Evolutionary conservation across 2,329 filamentous ascomycete species (phyloP), one percentile per base, ranked within the genome.

Genomic region (Aschersonia sp.): DNA sequence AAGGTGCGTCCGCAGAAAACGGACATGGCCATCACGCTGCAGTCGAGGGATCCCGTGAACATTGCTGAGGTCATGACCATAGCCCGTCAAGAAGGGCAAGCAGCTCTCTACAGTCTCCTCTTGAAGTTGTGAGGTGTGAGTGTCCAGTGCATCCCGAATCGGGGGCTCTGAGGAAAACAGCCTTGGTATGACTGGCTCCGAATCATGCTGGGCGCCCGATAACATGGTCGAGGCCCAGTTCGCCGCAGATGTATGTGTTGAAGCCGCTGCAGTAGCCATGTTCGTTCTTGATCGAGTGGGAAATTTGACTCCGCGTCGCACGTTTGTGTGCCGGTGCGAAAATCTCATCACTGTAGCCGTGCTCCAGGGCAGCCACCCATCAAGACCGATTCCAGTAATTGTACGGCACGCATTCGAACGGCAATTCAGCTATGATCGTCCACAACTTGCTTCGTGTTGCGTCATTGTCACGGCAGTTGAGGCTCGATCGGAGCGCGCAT

Each of bases 11-110:
- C 74, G 72, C 45, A 89, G 65, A 59, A 87, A 89, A 35, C 61
- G 65, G 50, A 77, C 69, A 64, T 84, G 80, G 42, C 69, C 69
- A 51, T 68, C 67, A 42, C 84, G 79, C 55, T 82, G 75, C n/a
- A 98, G 75, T 49, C 72, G 73, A 10, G 88, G 85, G 38, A 96
- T 69, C 10, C 88, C 89, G 61, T 82, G 71, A 46, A 67, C 67
- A 65, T 94, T 95, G 65, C 77, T 74, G 20, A 66, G 63, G 28
- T 65, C 67, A 50, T 74, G 69, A 45, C 70, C 69, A 48, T 73
- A 67, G 48, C 70, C 72, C 42, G 67, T 72, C 67, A 94, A 70
- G 53, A 81, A 83, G 1, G 84, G 82, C 31, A 89, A 65, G 56
- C 85, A 85, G 57, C 77, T 74, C 40, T 78, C 65, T 48, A 87